Evolutionary conservation across 768 basidiomycete genomes (phyloP), one percentile per base, ranked within the genome.

Genomic region (Lyophyllum shimeji): DNA sequence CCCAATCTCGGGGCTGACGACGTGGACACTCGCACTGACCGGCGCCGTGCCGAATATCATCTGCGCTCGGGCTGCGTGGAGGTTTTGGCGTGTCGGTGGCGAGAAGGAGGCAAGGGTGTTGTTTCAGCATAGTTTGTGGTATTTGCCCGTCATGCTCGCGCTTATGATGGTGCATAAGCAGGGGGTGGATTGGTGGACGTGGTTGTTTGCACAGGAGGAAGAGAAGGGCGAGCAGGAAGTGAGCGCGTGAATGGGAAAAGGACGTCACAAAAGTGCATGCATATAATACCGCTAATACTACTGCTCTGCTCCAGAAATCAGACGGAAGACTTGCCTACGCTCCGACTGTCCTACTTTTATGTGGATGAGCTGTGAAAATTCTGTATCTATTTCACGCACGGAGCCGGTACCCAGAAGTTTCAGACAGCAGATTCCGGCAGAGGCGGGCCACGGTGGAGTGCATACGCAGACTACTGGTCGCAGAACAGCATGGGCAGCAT

Each of bases 101-200:
- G 92, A 93, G 67, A 86, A 88, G 64, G 79, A 87, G 59, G 96
- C 97, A 0, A 81, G 87, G 57, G 74, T 73, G 39, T 72, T 94
- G 18, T 98, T 92, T 65, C 86, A 88, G 61, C 82, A 89, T 53
- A 86, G 86, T 67, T 69, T 98, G 60, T 94, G 94, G 89, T 95
- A 95, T 73, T 69, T 98, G 40, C 96, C 96, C 0, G 87, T 89
- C 6, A 76, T 98, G 6, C 77, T 98, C 58, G 93, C 86, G 2
- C 75, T 98, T 61, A 94, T 95, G 90, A 94, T 99, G 92, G 76
- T 90, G 53, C 94, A 96, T 72, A 98, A 98, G 74, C 85, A 87
- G 64, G 89, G 90, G 0, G 76, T 90, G 62, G 85, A 89, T 60
- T 94, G 91, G 92, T 62, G 77, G 23, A 73, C 81, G 44, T 89